A percentile compares a stretch with the other conserved stretches of the same genome.
phyloP scores from a whole-genome alignment of 768 basidiomycete genomes.

The Kockovaella imperatae region DNA sequence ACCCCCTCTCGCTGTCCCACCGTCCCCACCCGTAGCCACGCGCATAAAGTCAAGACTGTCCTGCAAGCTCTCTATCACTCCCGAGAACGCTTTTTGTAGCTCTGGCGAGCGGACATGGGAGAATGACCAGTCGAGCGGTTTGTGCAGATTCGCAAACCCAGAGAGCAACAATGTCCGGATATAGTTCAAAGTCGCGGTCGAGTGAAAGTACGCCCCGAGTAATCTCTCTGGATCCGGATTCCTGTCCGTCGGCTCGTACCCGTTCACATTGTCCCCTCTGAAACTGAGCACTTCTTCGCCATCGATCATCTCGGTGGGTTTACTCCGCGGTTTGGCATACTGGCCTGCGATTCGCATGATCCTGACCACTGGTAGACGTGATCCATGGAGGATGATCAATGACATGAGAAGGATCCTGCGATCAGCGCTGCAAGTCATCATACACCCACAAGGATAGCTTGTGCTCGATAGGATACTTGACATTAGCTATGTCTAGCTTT shows the following conservation, averaged over 20 bases:
- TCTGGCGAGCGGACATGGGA: slow-evolving; percentile 78
- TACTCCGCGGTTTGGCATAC: slow-evolving; percentile 89
- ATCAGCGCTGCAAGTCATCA: not conserved
- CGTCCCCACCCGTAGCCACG: slow-evolving; percentile 63
- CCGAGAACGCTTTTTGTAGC: slow-evolving; percentile 66
- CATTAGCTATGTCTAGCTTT: not conserved
- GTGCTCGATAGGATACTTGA: slow-evolving; percentile 43
- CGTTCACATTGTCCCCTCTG: slow-evolving; percentile 96
- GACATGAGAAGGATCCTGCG: slow-evolving; percentile 77
- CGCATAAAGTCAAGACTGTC: slow-evolving; percentile 90
- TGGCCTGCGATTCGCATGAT: slow-evolving; percentile 79
- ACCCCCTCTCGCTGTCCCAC: slow-evolving; percentile 66
- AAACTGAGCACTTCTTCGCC: slow-evolving; percentile 68
- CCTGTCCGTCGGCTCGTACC: slow-evolving; percentile 63
- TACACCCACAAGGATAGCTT: slow-evolving; percentile 43
- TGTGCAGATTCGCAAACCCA: slow-evolving; percentile 86
- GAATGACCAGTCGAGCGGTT: slow-evolving; percentile 86
- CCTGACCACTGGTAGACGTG: slow-evolving; percentile 77
- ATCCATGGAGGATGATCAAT: slow-evolving; percentile 88
- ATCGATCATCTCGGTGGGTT: slow-evolving; percentile 62
- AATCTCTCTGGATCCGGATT: slow-evolving; percentile 84
- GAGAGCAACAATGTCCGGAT: slow-evolving; percentile 79
- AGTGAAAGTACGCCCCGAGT: slow-evolving; percentile 94
- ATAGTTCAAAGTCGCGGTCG: slow-evolving; percentile 85
- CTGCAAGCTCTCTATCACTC: slow-evolving; percentile 70